These are phyloP conservation scores for Azolla pinnata DNA, from an alignment of 75 land plant species.

Conservation along the genomic window DNA sequence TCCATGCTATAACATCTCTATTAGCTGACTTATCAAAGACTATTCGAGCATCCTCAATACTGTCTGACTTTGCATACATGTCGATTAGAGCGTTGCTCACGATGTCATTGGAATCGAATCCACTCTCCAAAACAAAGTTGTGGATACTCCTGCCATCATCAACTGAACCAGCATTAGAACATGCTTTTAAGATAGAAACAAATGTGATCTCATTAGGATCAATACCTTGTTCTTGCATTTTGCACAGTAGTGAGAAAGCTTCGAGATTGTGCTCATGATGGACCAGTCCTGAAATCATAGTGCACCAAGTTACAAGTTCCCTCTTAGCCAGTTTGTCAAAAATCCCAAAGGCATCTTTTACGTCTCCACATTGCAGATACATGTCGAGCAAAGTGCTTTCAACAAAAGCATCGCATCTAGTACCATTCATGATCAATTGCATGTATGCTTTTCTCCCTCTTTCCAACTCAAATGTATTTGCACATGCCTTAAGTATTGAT, in stretches of 20 bases:
- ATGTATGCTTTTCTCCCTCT: constrained; percentile 51
- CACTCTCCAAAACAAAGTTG: constrained; percentile 29
- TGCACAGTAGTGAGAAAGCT: constrained; percentile 26
- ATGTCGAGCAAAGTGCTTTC: constrained; percentile 60
- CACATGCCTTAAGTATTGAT: constrained; percentile 47
- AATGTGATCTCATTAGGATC: constrained; percentile 59
- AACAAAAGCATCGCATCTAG: constrained; percentile 35
- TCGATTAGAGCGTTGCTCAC: constrained; percentile 55
- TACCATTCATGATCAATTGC: constrained; percentile 22
- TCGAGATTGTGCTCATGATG: constrained; percentile 44
- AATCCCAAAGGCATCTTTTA: constrained; percentile 27
- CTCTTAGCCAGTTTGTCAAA: constrained; percentile 45
- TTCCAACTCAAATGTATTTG: constrained; percentile 14
- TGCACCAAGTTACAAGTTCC: constrained; percentile 73
- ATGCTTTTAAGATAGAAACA: constrained; percentile 57
- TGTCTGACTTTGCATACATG: constrained; percentile 56
- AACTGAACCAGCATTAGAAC: constrained; percentile 32
- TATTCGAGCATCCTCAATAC: constrained; percentile 33
- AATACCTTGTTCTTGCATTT: constrained; percentile 34
- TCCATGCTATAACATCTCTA: constrained; percentile 50
- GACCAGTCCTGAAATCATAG: constrained; percentile 49
- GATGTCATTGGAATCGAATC: constrained; percentile 36
- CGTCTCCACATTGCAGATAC: constrained; percentile 67
- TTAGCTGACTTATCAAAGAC: constrained; percentile 37
- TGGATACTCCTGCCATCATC: constrained; percentile 41